Base-by-base conservation (phyloP, 1,284 basidiomycete species). In the Pholiota adiposa region DNA sequence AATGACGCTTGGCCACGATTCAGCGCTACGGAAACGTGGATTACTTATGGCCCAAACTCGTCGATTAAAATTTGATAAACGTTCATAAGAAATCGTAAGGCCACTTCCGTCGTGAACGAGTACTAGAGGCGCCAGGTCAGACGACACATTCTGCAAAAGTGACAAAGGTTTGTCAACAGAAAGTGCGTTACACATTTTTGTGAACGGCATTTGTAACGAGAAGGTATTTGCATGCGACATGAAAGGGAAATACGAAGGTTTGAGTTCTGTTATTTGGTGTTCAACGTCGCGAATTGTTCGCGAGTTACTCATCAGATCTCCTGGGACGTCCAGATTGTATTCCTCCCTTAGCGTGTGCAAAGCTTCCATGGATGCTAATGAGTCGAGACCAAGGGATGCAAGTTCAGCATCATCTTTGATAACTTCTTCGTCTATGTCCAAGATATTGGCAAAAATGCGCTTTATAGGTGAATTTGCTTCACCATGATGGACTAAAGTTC, bases 81-180 rank as follows among this genome's bases (percentile, higher is more conserved):
- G 78, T 46, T 78, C 69, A 61, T 88, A 89, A 46, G 82, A 80
- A 48, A 76, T 75, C 6, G 81, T 73, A 14, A 88, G 68, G 0
- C 89, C 89, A 63, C 86, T 88, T 4, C 90, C 89, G 64, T 91
- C 90, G 65, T 92, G 88, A 12, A 92, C 76, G 19, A 92, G 78
- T 59, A 89, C 81, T 4, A 91, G 74, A 4, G 87, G 87, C 0
- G 71, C 58, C 0, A 58, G 53, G 1, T 54, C 49, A 6, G 62
- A 60, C 1, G 62, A 52, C 9, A 70, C 67, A 18, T 64, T 69
- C 58, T 86, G 86, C 44, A 88, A 61, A 9, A 67, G 69, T 3
- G 77, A 64, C 2, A 79, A 75, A 8, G 73, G 61, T 16, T 66
- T 66, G 50, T 75, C 68, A 2, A 75, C 65, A 43, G 62, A 56